phyloP scores from a whole-genome alignment of 164 flowering plant species.

The Chimonanthus praecox region DNA sequence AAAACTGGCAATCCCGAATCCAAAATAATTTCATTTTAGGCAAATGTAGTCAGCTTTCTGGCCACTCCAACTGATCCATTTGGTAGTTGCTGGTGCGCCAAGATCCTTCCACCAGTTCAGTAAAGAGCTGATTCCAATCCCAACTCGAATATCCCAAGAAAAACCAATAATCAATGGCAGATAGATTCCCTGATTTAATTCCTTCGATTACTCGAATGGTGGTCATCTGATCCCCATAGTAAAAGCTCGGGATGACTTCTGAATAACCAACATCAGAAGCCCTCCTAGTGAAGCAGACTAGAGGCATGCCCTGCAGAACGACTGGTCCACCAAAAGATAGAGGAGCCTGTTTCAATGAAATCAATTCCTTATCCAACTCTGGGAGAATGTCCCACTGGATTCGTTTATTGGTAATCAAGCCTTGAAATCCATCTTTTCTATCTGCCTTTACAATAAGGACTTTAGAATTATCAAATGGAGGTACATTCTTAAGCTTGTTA shows the following conservation, averaged over 20 bases:
- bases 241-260: slow-evolving; percentile 52
- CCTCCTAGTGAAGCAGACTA: slow-evolving; percentile 48
- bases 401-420: slow-evolving; percentile 75
- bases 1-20: not conserved
- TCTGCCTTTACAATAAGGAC: slow-evolving; percentile 72
- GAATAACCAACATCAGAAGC: slow-evolving; percentile 17
- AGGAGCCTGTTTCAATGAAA: slow-evolving; percentile 58
- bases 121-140: slow-evolving; percentile 76
- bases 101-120: slow-evolving; percentile 68
- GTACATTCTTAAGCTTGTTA: slow-evolving; percentile 42
- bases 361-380: slow-evolving; percentile 35
- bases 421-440: slow-evolving; percentile 48
- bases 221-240: slow-evolving; percentile 57
- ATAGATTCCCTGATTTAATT: slow-evolving; percentile 38
- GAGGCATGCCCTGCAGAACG: slow-evolving; percentile 45
- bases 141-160: slow-evolving; percentile 79
- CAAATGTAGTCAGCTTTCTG: slow-evolving; percentile 15
- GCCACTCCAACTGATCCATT: slow-evolving; percentile 35
- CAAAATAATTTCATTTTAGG: not conserved
- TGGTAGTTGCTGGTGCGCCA: slow-evolving; percentile 41
- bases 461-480: slow-evolving; percentile 59
- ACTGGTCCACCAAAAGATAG: slow-evolving; percentile 83
- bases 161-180: slow-evolving; percentile 63
- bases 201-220: slow-evolving; percentile 36
- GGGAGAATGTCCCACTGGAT: slow-evolving; percentile 58